phyloP scores from a whole-genome alignment of 2,329 filamentous ascomycete species.

The Cladobotryum mycophilum region DNA sequence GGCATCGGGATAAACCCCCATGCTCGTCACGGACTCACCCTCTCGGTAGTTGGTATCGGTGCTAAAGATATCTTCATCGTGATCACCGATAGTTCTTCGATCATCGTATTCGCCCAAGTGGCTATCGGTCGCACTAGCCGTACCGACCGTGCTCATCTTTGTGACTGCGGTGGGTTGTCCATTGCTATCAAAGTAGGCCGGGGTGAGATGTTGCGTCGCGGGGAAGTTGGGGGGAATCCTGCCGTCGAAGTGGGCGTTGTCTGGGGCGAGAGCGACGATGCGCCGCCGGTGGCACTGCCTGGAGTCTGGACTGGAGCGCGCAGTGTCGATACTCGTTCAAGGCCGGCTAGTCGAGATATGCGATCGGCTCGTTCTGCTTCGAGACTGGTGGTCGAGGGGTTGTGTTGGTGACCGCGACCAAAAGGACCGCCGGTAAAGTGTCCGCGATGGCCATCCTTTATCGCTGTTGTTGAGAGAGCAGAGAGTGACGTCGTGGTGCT shows the following conservation, averaged over 20 bases:
- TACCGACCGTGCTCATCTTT: constrained; percentile 86
- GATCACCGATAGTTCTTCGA: constrained; percentile 47
- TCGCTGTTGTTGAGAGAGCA: constrained; percentile 84
- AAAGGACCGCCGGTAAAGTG: constrained; percentile 52
- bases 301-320: constrained; percentile 42
- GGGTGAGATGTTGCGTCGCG: constrained; percentile 38
- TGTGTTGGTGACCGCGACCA: constrained; percentile 52
- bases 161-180: constrained; percentile 61
- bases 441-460: constrained; percentile 92
- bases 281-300: constrained; percentile 22
- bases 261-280: constrained; percentile 40
- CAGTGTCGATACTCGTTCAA: constrained; percentile 78
- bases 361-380: constrained; percentile 91
- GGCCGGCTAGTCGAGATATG: constrained; percentile 88
- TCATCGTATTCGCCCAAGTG: constrained; percentile 52
- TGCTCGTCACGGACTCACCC: constrained; percentile 54
- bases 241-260: constrained; percentile 45
- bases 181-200: constrained; percentile 76
- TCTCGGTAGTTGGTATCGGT: constrained; percentile 57
- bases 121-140: constrained; percentile 80
- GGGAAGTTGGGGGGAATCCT: constrained; percentile 35
- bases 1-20: constrained; percentile 34
- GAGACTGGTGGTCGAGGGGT: constrained; percentile 61
- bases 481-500: constrained; percentile 89
- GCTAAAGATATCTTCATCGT: constrained; percentile 64